Base-by-base conservation (phyloP, 2,329 filamentous ascomycete species). In the Fusarium multiceps region DNA sequence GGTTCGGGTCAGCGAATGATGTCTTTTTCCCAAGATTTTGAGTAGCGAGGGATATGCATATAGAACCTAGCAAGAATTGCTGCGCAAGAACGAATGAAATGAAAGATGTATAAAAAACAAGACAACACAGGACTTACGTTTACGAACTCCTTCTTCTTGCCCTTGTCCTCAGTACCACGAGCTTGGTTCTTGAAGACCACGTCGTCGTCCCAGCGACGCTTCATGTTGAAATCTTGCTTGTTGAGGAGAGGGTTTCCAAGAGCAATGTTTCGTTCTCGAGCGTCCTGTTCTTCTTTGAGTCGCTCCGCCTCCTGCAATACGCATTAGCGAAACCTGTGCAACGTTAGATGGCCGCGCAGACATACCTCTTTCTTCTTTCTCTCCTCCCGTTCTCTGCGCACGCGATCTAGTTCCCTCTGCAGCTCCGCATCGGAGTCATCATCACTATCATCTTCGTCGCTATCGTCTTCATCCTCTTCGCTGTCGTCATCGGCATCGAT, bases 111-210 rank as follows among this genome's bases (percentile, higher is more conserved):
- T 16, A 62, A 20, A 30, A 30, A 30, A 30, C 28, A 30, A 30
- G 12, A 30, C 28, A 30, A 30, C 14, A 13, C 27, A 63, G 43
- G 28, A 83, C 90, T 83, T 79, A 93, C 94, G 78, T 99, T 99
- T 80, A 99, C 94, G 82, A 99, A 99, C 81, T 97, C 94, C 84
- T 95, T 97, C 81, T 87, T 89, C 84, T 94, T 89, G 68, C 91
- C 90, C 84, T 91, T 94, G 68, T 98, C 93, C 77, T 98, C 95
- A 1, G 94, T 97, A 11, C 95, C 96, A 63, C 96, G 88, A 34
- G 95, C 96, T 82, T 99, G 96, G 80, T 99, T 99, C 85, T 97
- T 98, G 83, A 99, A 99, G 4, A 99, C 94, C 14, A 99, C 96
- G 78, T 99, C 96, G 75, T 99, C 96, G 74, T 99, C 96, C 96